Evolutionary conservation across 2,329 filamentous ascomycete genomes (phyloP), one percentile per base, ranked within the genome.

Genomic region (Atkinsonella texensis): DNA sequence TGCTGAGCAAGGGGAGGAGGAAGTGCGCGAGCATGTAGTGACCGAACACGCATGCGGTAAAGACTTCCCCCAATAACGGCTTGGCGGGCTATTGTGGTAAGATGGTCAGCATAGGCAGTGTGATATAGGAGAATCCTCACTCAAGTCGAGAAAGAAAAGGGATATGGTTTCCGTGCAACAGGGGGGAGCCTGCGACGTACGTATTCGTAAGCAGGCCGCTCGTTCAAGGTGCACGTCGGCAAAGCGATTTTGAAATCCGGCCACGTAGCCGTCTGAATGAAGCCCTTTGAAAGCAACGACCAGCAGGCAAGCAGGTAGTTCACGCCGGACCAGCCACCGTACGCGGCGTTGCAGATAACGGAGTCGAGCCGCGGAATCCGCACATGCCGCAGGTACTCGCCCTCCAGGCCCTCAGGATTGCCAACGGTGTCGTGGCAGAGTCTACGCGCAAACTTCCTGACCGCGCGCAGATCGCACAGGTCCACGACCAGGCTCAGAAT

Each of bases 1-100:
- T 72, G 60, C 72, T 70, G 59, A 98, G 76, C 11, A 96, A 73
- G 0, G 88, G 85, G 58, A 85, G 76, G 11, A 97, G 76, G 62
- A 84, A 81, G 65, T 95, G 90, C 15, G 81, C 80, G 23, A 98
- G 80, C 62, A 96, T 71, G 65, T 98, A 97, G 70, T 98, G 93
- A 0, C 93, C 93, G 63, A 98, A 97, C 32, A 95, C 78, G 63
- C 97, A 97, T 48, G 91, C 85, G 64, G 84, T 85, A 65, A 97
- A 98, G 17, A 95, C 81, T 58, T 88, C 77, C 3, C 89, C 90
- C 0, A 98, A 71, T 5, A 73, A 70, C 0, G 84, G 82, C 55
- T 66, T 63, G 3, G 66, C 62, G 13, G 76, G 70, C 63, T 89
- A 76, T 43, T 32, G 8, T 35, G 13, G 13, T 13, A 20, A 35